phyloP scores from a whole-genome alignment of 2,329 filamentous ascomycete genomes.

The Apiospora sp. region DNA sequence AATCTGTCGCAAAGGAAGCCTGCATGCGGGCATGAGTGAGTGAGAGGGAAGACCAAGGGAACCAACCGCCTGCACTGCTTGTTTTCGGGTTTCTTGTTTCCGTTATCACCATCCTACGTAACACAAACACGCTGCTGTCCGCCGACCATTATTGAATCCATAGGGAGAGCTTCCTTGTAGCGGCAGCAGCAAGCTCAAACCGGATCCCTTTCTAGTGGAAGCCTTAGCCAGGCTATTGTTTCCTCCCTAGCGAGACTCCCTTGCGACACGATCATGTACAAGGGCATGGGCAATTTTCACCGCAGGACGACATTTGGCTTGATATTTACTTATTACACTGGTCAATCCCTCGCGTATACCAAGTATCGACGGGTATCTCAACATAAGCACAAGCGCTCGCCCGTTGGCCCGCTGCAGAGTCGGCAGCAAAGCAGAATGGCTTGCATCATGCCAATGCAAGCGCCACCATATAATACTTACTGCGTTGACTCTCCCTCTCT shows the following conservation, averaged over 20 bases:
- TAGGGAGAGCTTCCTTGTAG: not conserved
- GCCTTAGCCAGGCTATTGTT: not conserved
- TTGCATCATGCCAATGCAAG: conserved; percentile 10
- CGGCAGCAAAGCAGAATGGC: conserved; percentile 11
- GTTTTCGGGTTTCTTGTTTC: not conserved
- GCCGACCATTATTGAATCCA: not conserved
- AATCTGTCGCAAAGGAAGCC: not conserved
- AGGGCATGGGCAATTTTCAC: not conserved
- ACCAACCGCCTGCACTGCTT: not conserved
- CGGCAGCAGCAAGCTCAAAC: not conserved
- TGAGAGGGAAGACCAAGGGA: no score
- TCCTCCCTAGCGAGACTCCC: not conserved
- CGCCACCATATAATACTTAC: not conserved
- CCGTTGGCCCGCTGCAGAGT: conserved; percentile 5
- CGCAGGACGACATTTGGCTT: not conserved
- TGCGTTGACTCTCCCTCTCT: not conserved
- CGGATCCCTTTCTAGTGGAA: not conserved
- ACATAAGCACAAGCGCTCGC: not conserved
- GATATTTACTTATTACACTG: not conserved
- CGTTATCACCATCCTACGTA: not conserved
- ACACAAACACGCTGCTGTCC: not conserved
- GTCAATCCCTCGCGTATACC: not conserved
- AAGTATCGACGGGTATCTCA: not conserved
- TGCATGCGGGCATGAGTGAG: not conserved
- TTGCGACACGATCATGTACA: not conserved